Evolutionary conservation across 139 green algal genomes (phyloP), one percentile per base, ranked within the genome.

Genomic region (Haematococcus lacustris): DNA sequence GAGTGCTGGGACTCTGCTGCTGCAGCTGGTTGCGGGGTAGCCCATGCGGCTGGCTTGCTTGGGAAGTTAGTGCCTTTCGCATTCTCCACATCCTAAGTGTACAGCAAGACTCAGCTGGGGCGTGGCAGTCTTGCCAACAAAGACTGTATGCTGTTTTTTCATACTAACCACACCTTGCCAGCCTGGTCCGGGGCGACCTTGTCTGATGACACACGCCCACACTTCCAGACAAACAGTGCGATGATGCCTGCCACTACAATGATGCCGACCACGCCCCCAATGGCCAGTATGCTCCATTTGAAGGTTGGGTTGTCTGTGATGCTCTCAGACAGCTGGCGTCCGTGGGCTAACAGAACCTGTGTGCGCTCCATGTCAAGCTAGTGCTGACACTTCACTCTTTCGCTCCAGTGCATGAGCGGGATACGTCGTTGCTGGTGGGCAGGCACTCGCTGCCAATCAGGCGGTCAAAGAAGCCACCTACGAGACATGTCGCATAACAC

Each of bases 261-360:
- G 30, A 66, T 28, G 4, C 32, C 28, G 4, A 39, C 60, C 60
- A 66, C 32, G 3, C 17, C 23, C 30, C 23, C 23, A 23, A 7
- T 3, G 5, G 17, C 57, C 3, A 28, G 2, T n/a, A 39, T 32
- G 33, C 32, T 28, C 60, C 60, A 66, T 66, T 66, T 66, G 60
- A 41, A 66, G 17, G 60, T 66, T 5, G 60, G 60, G 60, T 66
- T 66, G 30, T 39, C n/a, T 4, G 60, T 41, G 60, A 66, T 25
- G 33, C 28, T 39, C 30, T 32, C n/a, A 2, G 39, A 32, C 32
- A 66, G 60, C 23, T 25, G 25, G n/a, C 57, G 25, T 26, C 57
- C 57, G 17, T 53, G n/a, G n/a, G n/a, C n/a, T n/a, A n/a, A n/a
- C n/a, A n/a, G n/a, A n/a, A n/a, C n/a, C n/a, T n/a, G n/a, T n/a